These are phyloP conservation scores for Botrytis pseudocinerea DNA, from an alignment of 2,329 filamentous ascomycete genomes.

Conservation along the genomic window DNA sequence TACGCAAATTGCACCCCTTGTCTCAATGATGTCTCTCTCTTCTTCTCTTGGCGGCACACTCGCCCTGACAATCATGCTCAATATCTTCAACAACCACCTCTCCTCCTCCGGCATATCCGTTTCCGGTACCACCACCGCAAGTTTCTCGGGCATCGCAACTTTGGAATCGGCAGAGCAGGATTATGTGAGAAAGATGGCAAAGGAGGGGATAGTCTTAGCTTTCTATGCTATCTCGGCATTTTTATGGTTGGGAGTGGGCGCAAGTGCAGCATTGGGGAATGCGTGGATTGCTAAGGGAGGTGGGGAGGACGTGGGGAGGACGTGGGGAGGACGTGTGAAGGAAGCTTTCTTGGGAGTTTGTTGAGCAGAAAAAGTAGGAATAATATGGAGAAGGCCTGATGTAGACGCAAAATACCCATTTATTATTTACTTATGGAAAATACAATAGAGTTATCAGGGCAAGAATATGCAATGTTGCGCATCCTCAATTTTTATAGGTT, in stretches of 20 bases:
- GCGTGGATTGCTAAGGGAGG: slow-evolving; percentile 42
- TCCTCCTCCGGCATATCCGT: slow-evolving; percentile 35
- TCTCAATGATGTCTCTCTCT: slow-evolving; percentile 60
- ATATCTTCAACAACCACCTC: slow-evolving; percentile 63
- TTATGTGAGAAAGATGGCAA: slow-evolving; percentile 49
- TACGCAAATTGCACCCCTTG: slow-evolving; percentile 56
- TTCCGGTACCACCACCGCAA: background rate
- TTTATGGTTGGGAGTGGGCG: slow-evolving; percentile 50
- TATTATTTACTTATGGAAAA: background rate
- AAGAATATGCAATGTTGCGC: background rate
- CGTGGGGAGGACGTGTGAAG: slow-evolving; percentile 26
- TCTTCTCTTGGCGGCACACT: slow-evolving; percentile 65
- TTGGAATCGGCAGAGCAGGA: slow-evolving; percentile 40
- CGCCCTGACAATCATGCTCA: slow-evolving; percentile 65
- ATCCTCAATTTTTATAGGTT: background rate
- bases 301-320: slow-evolving; percentile 23
- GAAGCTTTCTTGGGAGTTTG: slow-evolving; percentile 28
- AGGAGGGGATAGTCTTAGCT: slow-evolving; percentile 64
- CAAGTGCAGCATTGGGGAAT: slow-evolving; percentile 51
- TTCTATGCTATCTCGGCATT: slow-evolving; percentile 63
- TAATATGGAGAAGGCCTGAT: background rate
- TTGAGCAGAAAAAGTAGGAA: slow-evolving; percentile 8
- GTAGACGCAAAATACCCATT: too few species aligned
- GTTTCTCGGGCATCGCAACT: background rate
- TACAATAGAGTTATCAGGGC: background rate